These are phyloP conservation scores for Tuber aestivum DNA, from an alignment of 495 filamentous ascomycete species.

Conservation along the genomic window DNA sequence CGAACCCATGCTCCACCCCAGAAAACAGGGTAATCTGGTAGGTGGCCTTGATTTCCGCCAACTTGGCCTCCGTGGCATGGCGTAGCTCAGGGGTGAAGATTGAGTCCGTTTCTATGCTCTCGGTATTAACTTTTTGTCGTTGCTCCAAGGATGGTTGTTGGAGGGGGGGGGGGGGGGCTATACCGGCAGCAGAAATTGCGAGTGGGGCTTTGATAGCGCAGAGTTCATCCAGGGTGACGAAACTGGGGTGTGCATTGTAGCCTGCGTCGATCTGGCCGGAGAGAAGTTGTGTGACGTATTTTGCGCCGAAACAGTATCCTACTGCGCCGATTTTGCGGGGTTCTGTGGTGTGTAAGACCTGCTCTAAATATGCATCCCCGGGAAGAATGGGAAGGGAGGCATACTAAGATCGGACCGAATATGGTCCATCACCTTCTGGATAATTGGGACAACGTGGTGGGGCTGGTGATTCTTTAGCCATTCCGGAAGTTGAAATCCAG, in stretches of 20 bases:
- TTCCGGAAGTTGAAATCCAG: conserved; percentile 53
- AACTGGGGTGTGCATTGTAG: conserved; percentile 70
- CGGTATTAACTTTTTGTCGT: background rate
- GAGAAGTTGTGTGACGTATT: conserved; percentile 51
- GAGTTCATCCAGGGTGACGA: conserved; percentile 71
- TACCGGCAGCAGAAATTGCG: conserved; percentile 68
- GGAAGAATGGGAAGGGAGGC: background rate
- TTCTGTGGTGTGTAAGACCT: conserved; percentile 35
- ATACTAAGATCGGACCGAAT: conserved; percentile 50
- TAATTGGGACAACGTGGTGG: conserved; percentile 58
- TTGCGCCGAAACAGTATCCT: conserved; percentile 75
- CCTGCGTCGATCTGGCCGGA: conserved; percentile 47
- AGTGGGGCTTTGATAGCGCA: conserved; percentile 61
- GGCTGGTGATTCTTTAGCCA: conserved; percentile 60
- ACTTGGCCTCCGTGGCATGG: conserved; percentile 55
- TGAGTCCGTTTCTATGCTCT: conserved; percentile 58
- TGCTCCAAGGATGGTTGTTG: background rate
- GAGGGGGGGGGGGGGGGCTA: conserved; percentile 30
- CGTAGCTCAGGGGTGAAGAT: conserved; percentile 76
- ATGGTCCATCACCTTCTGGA: conserved; percentile 56
- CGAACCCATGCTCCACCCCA: conserved; percentile 71
- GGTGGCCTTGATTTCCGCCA: conserved; percentile 56
- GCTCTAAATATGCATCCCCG: background rate
- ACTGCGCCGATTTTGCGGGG: conserved; percentile 63
- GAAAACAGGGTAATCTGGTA: conserved; percentile 81